Conservation (phyloP, 2,329 filamentous ascomycete species). For the Trichoderma lentiforme region DNA sequence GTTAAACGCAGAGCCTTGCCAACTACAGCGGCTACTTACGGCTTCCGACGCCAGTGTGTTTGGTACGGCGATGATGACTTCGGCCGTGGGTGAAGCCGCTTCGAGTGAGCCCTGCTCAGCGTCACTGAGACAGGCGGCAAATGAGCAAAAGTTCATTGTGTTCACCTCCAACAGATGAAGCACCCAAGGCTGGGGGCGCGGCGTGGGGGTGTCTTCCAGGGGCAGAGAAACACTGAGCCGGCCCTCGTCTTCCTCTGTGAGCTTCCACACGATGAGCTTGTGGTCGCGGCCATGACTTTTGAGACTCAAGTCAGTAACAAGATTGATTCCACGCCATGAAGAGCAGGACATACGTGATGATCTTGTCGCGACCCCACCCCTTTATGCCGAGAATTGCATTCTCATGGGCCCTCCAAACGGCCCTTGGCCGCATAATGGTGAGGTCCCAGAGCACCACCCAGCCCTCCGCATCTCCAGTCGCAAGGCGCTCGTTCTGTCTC, state of each 20-base stretch:
- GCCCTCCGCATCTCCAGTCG: slow-evolving; percentile 86
- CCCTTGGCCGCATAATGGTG: slow-evolving; percentile 72
- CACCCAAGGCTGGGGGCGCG: slow-evolving; percentile 72
- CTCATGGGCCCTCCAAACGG: slow-evolving; percentile 83
- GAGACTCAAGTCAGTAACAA: not conserved
- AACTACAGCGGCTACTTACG: slow-evolving; percentile 39
- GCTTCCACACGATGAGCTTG: slow-evolving; percentile 79
- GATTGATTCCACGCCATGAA: not conserved
- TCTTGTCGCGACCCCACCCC: slow-evolving; percentile 65
- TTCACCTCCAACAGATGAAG: slow-evolving; percentile 81
- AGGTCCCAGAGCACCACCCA: slow-evolving; percentile 86
- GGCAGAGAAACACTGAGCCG: slow-evolving; percentile 67
- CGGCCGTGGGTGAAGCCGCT: slow-evolving; percentile 34
- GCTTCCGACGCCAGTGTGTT: slow-evolving; percentile 71
- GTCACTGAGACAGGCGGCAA: slow-evolving; percentile 56
- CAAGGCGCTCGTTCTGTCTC: slow-evolving; percentile 68
- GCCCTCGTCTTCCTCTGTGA: slow-evolving; percentile 59
- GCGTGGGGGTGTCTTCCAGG: slow-evolving; percentile 54
- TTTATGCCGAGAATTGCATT: slow-evolving; percentile 72
- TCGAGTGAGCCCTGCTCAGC: slow-evolving; percentile 24
- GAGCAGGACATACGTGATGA: slow-evolving; percentile 74
- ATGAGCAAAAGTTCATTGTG: slow-evolving; percentile 92
- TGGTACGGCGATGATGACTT: slow-evolving; percentile 71
- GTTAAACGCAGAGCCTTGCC: not conserved
- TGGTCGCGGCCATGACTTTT: slow-evolving; percentile 94